These are phyloP conservation scores for Yamadazyma pseudoaaseri DNA, from an alignment of 1,139 yeast genomes.

Conservation along the genomic window DNA sequence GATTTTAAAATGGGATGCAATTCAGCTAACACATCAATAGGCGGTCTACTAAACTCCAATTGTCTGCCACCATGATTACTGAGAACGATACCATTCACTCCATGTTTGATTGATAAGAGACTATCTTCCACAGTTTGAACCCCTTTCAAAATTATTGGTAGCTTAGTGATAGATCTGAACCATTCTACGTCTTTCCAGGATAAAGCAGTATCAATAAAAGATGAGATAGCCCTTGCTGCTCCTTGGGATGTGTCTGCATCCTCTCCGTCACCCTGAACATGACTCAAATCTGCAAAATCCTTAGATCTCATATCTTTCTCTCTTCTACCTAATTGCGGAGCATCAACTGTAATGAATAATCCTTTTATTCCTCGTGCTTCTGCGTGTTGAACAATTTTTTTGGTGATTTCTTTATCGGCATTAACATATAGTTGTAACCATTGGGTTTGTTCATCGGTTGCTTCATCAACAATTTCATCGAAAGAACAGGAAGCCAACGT, in stretches of 20 bases:
- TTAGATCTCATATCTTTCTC: constrained; percentile 60
- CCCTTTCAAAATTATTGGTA: constrained; percentile 71
- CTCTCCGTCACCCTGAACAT: constrained; percentile 65
- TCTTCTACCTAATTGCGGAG: constrained; percentile 92
- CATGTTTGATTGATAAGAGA: constrained; percentile 57
- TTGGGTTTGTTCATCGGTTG: constrained; percentile 57
- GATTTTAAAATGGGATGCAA: constrained; percentile 55
- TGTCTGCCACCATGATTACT: constrained; percentile 81
- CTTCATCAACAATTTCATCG: constrained; percentile 63
- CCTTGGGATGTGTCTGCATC: constrained; percentile 67
- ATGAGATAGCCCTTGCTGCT: constrained; percentile 81
- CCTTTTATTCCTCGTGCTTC: constrained; percentile 77
- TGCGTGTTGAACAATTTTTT: constrained; percentile 63
- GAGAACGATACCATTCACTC: constrained; percentile 61
- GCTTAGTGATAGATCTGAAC: constrained; percentile 55
- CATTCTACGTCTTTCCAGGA: constrained; percentile 65
- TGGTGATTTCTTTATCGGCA: constrained; percentile 53
- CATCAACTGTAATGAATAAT: constrained; percentile 85
- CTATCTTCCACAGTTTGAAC: constrained; percentile 72
- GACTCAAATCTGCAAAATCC: constrained; percentile 38
- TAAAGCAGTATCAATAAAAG: constrained; percentile 81
- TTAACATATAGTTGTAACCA: constrained; percentile 94
- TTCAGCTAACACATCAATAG: constrained; percentile 66
- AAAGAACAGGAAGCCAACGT: constrained; percentile 74
- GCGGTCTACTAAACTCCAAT: constrained; percentile 64